A percentile compares a stretch with the other conserved stretches of the same genome.
These are phyloP conservation scores for Aspergillus indologenus DNA, from an alignment of 495 filamentous ascomycete species.

Conservation along the genomic window DNA sequence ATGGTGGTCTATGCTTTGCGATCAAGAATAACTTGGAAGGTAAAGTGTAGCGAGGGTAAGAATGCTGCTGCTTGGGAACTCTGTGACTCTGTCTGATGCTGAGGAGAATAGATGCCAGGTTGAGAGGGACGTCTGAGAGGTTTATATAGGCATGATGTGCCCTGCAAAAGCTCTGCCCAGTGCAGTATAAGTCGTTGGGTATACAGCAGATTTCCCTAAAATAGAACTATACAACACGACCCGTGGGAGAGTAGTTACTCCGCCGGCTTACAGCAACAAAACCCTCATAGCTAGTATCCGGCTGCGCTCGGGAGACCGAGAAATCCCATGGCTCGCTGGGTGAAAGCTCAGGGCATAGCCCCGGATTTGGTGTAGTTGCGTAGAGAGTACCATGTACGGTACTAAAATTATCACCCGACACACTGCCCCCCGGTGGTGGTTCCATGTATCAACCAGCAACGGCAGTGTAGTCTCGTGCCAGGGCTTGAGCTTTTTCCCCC, in stretches of 20 bases:
- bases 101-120: neutral
- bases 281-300: neutral
- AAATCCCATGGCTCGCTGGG: neutral
- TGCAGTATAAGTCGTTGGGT: too few species aligned
- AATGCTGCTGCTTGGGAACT: neutral
- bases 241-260: neutral
- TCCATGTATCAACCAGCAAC: neutral
- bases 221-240: neutral
- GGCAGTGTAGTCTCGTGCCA: too few species aligned
- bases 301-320: neutral
- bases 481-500: too few species aligned
- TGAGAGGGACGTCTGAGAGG: neutral
- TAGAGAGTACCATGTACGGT: neutral
- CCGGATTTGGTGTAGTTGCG: too few species aligned
- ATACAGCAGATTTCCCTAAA: too few species aligned
- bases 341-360: neutral
- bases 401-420: neutral
- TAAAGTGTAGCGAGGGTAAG: neutral
- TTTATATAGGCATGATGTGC: neutral
- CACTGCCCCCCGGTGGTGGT: neutral
- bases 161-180: neutral
- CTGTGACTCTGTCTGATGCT: neutral
- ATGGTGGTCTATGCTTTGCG: neutral
- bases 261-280: too few species aligned
- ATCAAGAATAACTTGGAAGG: neutral